Evolutionary conservation across 2,329 filamentous ascomycete genomes (phyloP).

Genomic region (Hymenotorrendiella dingleyae): DNA sequence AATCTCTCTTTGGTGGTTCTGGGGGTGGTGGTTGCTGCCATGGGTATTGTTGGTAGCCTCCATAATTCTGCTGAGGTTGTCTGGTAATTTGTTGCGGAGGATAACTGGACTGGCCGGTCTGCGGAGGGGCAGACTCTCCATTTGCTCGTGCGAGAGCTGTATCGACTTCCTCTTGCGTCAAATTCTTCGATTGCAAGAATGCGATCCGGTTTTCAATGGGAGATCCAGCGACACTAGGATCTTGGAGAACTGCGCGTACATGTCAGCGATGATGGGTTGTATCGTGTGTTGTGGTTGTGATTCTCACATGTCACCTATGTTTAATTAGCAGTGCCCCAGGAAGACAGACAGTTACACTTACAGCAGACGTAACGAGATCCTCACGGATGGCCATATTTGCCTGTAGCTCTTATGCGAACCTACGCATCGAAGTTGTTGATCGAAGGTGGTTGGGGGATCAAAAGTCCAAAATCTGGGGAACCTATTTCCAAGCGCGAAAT

Average conservation of each 20-base stretch:
- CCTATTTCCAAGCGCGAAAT: conserved; percentile 5
- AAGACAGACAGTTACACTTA: conserved; percentile 36
- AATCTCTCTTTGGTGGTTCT: conserved; percentile 73
- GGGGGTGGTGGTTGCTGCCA: conserved; percentile 53
- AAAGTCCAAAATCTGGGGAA: neutral
- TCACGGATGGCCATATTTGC: conserved; percentile 77
- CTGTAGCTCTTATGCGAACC: conserved; percentile 6
- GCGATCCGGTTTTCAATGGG: conserved; percentile 89
- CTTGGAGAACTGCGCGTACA: conserved; percentile 68
- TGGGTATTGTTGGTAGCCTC: conserved; percentile 43
- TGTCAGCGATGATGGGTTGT: conserved; percentile 13
- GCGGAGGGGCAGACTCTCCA: conserved; percentile 44
- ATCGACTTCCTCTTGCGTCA: conserved; percentile 93
- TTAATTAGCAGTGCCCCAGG: conserved; percentile 20
- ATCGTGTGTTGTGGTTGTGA: neutral
- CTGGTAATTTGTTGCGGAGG: conserved; percentile 37
- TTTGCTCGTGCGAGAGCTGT: conserved; percentile 71
- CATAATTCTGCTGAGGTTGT: conserved; percentile 38
- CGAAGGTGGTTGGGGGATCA: neutral
- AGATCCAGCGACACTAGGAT: conserved; percentile 83
- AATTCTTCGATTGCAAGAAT: conserved; percentile 93
- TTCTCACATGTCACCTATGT: conserved; percentile 32
- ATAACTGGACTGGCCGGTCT: conserved; percentile 36
- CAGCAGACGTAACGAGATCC: conserved; percentile 81
- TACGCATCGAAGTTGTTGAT: neutral